Base-by-base conservation (phyloP, 164 flowering plant genomes). In the Macadamia integrifolia region DNA sequence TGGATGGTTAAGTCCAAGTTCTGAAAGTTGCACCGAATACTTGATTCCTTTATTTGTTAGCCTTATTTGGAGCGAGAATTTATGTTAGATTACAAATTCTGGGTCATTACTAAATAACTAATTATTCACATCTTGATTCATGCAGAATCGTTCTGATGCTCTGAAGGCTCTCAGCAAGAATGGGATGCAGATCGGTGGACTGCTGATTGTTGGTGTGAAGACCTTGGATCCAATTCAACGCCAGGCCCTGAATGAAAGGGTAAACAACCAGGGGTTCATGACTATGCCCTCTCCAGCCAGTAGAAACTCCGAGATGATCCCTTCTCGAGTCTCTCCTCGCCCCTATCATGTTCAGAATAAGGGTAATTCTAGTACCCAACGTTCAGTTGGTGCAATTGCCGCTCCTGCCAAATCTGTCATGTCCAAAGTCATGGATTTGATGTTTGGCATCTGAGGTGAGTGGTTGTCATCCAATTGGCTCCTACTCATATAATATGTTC, bases 171-270 rank as follows among this genome's bases (percentile, higher is more conserved):
- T 92, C 5, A 80, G 75, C 83, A 89, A 88, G 76, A 87, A 87
- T 67, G 99, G 99, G 23, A 82, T 81, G 90, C 92, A 89, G 64
- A 82, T 94, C 63, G 87, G 90, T 72, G 94, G 98, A 50, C 84
- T 83, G 12, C 86, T 94, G 6, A 89, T 94, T 32, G 79, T 94
- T 14, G 98, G 98, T 7, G 99, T 94, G 81, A 94, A 94, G 79
- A 86, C 85, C 17, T 69, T 88, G 72, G 99, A 94, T 75, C 97
- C 92, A 59, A 77, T 76, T 61, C 92, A 90, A 70, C 86, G 85
- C 9, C 89, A 87, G 60, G 79, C 79, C 65, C 77, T 94, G 65
- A 84, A 82, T 58, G 92, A 90, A 60, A 86, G 79, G 67, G 74
- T 74, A 55, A 81, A 80, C 76, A 83, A 81, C 66, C 91, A 84